phyloP scores from a whole-genome alignment of 78 protist genomes.

The Dictyostelium citrinum region DNA sequence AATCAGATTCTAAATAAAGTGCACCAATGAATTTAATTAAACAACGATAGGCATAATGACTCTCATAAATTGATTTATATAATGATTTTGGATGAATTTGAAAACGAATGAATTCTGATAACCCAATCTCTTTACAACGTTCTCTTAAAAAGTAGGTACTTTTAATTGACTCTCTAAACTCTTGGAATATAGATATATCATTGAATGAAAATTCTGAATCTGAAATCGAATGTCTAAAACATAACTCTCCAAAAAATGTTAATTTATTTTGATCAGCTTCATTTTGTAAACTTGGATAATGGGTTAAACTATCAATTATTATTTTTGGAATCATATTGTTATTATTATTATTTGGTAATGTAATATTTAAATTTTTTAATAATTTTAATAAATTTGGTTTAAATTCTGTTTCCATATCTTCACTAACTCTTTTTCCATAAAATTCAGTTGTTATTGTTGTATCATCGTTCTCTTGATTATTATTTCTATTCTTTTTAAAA shows the following conservation, averaged over 20 bases:
- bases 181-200: not conserved
- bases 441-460: not conserved
- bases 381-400: slow-evolving; percentile 1
- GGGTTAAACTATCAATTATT: not conserved
- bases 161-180: not conserved
- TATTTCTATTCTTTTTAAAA: not conserved
- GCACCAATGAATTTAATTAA: slow-evolving; percentile 42
- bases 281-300: not conserved
- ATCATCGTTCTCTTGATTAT: not conserved
- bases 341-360: not conserved
- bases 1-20: slow-evolving; percentile 21
- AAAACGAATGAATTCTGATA: not conserved
- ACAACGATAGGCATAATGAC: not conserved
- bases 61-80: not conserved
- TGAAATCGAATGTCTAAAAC: not conserved
- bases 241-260: not conserved
- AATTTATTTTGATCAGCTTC: not conserved
- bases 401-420: not conserved
- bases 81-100: not conserved
- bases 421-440: not conserved
- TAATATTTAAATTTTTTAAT: not conserved
- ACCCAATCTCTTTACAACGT: not conserved
- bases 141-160: not conserved
- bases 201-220: not conserved
- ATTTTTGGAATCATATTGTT: not conserved